Evolutionary conservation across 306 rosid species (phyloP).

Genomic region (Malus asiatica): DNA sequence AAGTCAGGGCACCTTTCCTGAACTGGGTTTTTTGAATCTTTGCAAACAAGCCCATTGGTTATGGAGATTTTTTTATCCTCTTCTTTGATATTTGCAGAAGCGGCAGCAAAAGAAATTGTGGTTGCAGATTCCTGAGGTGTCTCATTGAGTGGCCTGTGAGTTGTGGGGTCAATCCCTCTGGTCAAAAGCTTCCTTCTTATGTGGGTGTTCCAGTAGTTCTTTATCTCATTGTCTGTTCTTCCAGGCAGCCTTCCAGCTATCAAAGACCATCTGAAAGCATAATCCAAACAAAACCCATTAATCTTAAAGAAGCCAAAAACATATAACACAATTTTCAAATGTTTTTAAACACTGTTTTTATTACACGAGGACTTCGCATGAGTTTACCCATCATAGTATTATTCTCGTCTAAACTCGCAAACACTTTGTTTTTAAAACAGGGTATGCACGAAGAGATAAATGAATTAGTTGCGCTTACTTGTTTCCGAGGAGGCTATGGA

Average conservation of each 20-base stretch:
- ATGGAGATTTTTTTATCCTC: constrained; percentile 27
- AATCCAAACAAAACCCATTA: constrained; percentile 26
- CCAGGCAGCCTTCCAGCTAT: constrained; percentile 94
- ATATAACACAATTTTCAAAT: background rate
- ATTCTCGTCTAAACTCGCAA: background rate
- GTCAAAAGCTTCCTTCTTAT: constrained; percentile 89
- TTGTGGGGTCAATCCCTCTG: constrained; percentile 90
- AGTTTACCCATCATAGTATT: background rate
- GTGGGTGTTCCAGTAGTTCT: constrained; percentile 97
- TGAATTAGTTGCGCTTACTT: constrained; percentile 38
- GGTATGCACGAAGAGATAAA: background rate
- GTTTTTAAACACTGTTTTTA: background rate
- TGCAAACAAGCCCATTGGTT: constrained; percentile 12
- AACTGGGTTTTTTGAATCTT: constrained; percentile 14
- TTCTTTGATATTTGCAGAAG: constrained; percentile 28
- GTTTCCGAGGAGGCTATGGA: constrained; percentile 94
- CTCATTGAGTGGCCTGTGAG: constrained; percentile 67
- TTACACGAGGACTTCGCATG: background rate
- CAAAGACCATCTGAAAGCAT: constrained; percentile 67
- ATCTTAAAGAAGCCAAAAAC: background rate
- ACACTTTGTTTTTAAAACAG: background rate
- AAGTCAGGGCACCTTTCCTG: constrained; percentile 62
- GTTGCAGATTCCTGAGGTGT: constrained; percentile 26
- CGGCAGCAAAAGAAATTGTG: constrained; percentile 53
- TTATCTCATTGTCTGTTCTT: constrained; percentile 95